Conservation (phyloP, 495 filamentous ascomycete species). For the Penicillium simplicissimum region DNA sequence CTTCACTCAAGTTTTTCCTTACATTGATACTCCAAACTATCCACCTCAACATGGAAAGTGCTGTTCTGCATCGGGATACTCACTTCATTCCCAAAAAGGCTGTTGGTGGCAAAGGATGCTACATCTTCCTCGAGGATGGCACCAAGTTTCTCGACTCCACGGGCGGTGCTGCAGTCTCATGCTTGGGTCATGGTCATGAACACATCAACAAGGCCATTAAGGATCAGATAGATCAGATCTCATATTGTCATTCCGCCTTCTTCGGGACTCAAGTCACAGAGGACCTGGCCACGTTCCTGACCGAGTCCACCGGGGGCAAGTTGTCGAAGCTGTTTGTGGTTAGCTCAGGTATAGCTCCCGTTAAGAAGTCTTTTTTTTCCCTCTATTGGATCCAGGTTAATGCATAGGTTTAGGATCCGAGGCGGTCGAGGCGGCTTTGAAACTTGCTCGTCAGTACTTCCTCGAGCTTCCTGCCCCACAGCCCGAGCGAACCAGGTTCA, state of each 20-base stretch:
- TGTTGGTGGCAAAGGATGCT: constrained; percentile 45
- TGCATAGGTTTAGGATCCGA: constrained; percentile 56
- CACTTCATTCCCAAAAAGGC: constrained; percentile 42
- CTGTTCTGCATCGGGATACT: constrained; percentile 47
- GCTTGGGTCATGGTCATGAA: constrained; percentile 50
- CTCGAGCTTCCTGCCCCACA: constrained; percentile 53
- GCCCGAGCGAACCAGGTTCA: constrained; percentile 56
- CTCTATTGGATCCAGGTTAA: neutral
- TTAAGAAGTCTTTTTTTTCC: neutral
- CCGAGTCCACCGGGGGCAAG: constrained; percentile 47
- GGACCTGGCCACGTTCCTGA: constrained; percentile 43
- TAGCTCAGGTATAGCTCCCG: constrained; percentile 56
- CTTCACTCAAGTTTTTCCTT: neutral
- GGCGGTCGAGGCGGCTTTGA: constrained; percentile 69
- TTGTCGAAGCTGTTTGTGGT: constrained; percentile 49
- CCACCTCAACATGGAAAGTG: constrained; percentile 25
- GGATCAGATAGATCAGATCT: constrained; percentile 50
- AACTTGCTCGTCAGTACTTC: constrained; percentile 63
- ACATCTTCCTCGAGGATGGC: constrained; percentile 56
- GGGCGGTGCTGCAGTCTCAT: constrained; percentile 53
- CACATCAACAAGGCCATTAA: constrained; percentile 47
- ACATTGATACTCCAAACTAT: neutral
- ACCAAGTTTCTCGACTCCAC: constrained; percentile 64
- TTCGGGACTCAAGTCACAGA: constrained; percentile 51
- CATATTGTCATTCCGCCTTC: constrained; percentile 56